Conservation (phyloP, 345 rosid species). For the Acer negundo region DNA sequence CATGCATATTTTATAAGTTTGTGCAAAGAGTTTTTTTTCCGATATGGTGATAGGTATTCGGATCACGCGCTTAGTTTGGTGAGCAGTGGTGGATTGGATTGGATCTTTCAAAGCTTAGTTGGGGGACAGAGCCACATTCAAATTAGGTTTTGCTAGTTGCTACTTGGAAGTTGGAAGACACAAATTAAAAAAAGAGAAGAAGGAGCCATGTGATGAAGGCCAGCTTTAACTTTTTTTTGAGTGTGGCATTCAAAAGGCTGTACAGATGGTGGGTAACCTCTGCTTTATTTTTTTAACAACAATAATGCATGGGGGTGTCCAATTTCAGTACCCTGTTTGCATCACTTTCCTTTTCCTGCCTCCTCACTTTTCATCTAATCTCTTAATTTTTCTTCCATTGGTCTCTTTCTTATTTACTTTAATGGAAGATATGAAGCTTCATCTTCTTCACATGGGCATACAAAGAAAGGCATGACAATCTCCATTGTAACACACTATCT, state of each 20-base stretch:
- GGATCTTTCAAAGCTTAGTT: constrained; percentile 16
- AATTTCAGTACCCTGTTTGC: constrained; percentile 26
- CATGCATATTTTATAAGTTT: too few relatives aligned
- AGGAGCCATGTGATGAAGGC: constrained; percentile 46
- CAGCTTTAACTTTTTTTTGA: constrained; percentile 42
- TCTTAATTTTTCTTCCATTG: constrained; percentile 12
- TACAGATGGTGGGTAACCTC: constrained; percentile 25
- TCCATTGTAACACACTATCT: constrained; percentile 12
- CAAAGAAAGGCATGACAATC: constrained; percentile 16
- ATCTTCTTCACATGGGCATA: constrained; percentile 29
- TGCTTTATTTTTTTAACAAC: constrained; percentile 25
- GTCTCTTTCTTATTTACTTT: constrained; percentile 31
- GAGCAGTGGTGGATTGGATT: constrained; percentile 23
- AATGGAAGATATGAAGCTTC: constrained; percentile 18
- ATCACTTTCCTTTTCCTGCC: constrained; percentile 31
- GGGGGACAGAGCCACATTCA: background rate
- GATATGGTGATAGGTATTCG: too few relatives aligned
- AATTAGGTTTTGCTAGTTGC: background rate
- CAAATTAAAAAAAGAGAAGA: constrained; percentile 27
- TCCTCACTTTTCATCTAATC: constrained; percentile 11
- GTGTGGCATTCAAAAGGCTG: constrained; percentile 27
- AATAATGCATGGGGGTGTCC: constrained; percentile 42
- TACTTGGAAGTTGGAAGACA: constrained; percentile 15
- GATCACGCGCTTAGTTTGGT: background rate
- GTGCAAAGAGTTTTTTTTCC: too few relatives aligned